phyloP scores from a whole-genome alignment of 2,329 filamentous ascomycete species.

The Phaeosphaeria sp. region DNA sequence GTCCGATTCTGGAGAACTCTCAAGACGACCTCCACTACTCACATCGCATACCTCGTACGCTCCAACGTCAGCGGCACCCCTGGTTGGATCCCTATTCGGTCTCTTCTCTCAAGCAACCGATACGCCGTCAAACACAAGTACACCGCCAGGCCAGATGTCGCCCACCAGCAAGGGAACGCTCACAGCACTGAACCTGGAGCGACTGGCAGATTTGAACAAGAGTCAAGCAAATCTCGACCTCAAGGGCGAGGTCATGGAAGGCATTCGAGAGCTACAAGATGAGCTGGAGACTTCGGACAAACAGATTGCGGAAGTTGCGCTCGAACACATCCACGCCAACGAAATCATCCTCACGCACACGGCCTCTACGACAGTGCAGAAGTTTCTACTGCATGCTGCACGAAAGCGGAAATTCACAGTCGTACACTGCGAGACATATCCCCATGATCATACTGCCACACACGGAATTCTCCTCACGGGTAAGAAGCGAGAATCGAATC shows the following conservation, averaged over 20 bases:
- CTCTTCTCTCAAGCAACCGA: conserved; percentile 76
- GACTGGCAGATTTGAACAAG: conserved; percentile 49
- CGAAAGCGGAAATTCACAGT: conserved; percentile 91
- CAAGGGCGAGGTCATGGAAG: conserved; percentile 88
- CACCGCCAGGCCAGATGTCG: conserved; percentile 60
- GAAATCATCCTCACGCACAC: conserved; percentile 92
- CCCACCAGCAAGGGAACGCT: conserved; percentile 53
- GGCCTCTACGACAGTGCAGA: conserved; percentile 84
- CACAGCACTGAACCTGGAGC: conserved; percentile 43
- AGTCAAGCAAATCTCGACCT: conserved; percentile 66
- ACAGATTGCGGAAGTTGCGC: conserved; percentile 85
- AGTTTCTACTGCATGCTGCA: conserved; percentile 86
- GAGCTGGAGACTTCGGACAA: conserved; percentile 93
- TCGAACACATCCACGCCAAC: conserved; percentile 91
- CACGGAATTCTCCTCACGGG: conserved; percentile 68
- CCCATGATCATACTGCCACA: conserved; percentile 70
- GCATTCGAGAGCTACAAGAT: conserved; percentile 94
- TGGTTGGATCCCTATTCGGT: conserved; percentile 81
- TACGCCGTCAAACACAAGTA: conserved; percentile 52
- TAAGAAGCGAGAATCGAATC: conserved; percentile 49
- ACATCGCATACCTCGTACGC: conserved; percentile 69
- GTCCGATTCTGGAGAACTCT: conserved; percentile 44
- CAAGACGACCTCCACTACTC: conserved; percentile 65
- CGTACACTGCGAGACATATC: conserved; percentile 77
- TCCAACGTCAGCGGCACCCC: conserved; percentile 57